phyloP scores from a whole-genome alignment of 352 stramenopile genomes.

The Pythium volutum region DNA sequence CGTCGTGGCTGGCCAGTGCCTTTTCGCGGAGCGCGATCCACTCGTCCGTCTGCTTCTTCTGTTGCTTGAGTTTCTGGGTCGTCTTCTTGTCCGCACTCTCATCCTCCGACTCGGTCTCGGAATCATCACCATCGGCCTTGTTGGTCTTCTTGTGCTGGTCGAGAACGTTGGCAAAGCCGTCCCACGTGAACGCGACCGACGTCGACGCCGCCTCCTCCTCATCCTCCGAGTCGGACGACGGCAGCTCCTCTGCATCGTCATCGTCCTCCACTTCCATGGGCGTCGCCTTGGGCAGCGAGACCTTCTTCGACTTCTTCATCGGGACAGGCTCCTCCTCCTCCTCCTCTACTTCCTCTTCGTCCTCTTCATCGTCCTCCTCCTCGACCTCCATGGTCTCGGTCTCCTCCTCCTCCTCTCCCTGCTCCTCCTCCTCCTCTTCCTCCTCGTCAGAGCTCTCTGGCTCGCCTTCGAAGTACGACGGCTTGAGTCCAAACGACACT shows the following conservation, averaged over 20 bases:
- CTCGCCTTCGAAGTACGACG: conserved; percentile 95
- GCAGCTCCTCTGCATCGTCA: conserved; percentile 27
- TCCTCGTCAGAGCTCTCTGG: conserved; percentile 87
- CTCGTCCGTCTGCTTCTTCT: conserved; percentile 92
- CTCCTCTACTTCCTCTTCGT: conserved; percentile 47
- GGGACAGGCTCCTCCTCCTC: conserved; percentile 32
- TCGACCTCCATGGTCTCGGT: conserved; percentile 33
- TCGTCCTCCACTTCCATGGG: conserved; percentile 45
- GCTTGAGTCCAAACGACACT: conserved; percentile 95
- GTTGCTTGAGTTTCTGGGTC: conserved; percentile 76
- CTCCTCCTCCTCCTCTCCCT: conserved; percentile 40
- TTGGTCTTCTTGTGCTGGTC: conserved; percentile 39
- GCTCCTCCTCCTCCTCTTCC: conserved; percentile 65
- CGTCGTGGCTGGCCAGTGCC: conserved; percentile 90
- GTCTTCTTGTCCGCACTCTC: conserved; percentile 56
- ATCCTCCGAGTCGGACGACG: conserved; percentile 65
- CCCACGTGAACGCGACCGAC: conserved; percentile 84
- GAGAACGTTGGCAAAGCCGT: conserved; percentile 80
- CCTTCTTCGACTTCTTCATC: conserved; percentile 28
- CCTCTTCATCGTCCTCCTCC: conserved; percentile 45
- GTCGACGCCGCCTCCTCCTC: conserved; percentile 30
- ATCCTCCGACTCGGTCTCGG: conserved; percentile 35
- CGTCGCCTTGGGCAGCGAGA: conserved; percentile 24
- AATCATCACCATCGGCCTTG: conserved; percentile 35
- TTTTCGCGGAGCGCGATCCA: conserved; percentile 94